phyloP scores from a whole-genome alignment of 306 rosid species.

The Rubus idaeus region DNA sequence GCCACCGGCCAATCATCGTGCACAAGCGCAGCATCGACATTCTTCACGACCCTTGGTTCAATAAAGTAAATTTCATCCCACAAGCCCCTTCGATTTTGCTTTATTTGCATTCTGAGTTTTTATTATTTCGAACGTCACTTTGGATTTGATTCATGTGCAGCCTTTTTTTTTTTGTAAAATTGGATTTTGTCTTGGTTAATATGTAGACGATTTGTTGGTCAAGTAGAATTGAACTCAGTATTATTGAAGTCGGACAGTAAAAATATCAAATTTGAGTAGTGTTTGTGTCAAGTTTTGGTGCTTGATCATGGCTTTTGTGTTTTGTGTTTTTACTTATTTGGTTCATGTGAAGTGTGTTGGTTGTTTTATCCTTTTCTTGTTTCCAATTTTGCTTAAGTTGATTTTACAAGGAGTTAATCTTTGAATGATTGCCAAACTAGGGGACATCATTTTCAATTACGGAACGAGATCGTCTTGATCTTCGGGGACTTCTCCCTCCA shows the following conservation, averaged over 20 bases:
- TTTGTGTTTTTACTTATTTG: neutral
- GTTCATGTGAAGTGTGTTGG: neutral
- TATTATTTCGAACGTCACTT: neutral
- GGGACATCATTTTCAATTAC: conserved; percentile 96
- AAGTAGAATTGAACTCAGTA: too few relatives aligned
- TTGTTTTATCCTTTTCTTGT: neutral
- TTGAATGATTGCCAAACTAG: conserved; percentile 38
- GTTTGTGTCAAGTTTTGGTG: neutral
- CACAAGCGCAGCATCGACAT: conserved; percentile 96
- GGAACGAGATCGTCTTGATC: conserved; percentile 97
- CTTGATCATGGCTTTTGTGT: neutral
- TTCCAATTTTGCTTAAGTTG: neutral
- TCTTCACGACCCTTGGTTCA: conserved; percentile 99
- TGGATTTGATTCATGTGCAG: neutral
- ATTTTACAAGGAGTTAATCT: neutral
- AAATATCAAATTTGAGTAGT: neutral
- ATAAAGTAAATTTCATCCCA: conserved; percentile 45
- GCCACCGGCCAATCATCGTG: conserved; percentile 81
- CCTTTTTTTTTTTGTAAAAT: too few relatives aligned
- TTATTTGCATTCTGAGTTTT: neutral
- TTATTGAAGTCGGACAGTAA: neutral
- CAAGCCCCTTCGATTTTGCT: neutral
- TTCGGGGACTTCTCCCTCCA: conserved; percentile 96
- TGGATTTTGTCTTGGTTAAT: too few relatives aligned
- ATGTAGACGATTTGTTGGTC: too few relatives aligned